Conservation (phyloP, 352 stramenopile genomes). For the Thalassiosira ordinaria region DNA sequence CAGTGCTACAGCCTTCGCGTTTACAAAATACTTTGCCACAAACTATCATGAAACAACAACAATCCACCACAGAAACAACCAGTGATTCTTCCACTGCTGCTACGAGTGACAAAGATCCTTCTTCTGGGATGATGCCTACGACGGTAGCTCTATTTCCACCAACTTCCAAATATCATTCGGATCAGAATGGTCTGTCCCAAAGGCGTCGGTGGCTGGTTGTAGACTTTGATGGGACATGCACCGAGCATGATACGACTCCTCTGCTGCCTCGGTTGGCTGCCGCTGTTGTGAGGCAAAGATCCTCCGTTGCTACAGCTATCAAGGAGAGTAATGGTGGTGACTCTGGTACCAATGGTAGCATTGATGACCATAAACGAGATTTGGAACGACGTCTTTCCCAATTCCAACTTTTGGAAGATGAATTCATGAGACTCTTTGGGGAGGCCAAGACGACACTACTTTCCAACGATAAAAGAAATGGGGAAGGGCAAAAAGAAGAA, state of each 20-base stretch:
- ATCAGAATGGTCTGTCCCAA: slow-evolving; percentile 21
- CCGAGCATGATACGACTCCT: slow-evolving; percentile 59
- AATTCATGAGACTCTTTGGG: slow-evolving; percentile 57
- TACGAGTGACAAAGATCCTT: no score
- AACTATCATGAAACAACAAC: no score
- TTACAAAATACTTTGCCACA: no score
- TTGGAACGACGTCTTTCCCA: slow-evolving; percentile 39
- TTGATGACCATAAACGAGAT: slow-evolving; percentile 49
- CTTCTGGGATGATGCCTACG: no score
- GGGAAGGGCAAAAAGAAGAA: slow-evolving; percentile 17
- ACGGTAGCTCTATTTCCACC: slow-evolving; percentile 27
- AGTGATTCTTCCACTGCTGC: no score
- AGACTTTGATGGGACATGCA: slow-evolving; percentile 68
- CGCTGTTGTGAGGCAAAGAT: slow-evolving; percentile 25
- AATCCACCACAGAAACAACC: no score
- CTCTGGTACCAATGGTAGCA: no score
- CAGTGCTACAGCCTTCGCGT: no score
- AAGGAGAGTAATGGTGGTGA: no score
- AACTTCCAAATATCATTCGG: slow-evolving; percentile 38
- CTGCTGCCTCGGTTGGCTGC: slow-evolving; percentile 60
- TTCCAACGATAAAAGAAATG: slow-evolving; percentile 1
- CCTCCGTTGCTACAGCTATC: slow-evolving; percentile 8
- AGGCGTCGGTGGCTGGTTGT: slow-evolving; percentile 56
- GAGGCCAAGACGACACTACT: slow-evolving; percentile 41
- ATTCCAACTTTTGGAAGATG: slow-evolving; percentile 57